phyloP scores from a whole-genome alignment of 345 rosid species.

The Passiflora organensis region DNA sequence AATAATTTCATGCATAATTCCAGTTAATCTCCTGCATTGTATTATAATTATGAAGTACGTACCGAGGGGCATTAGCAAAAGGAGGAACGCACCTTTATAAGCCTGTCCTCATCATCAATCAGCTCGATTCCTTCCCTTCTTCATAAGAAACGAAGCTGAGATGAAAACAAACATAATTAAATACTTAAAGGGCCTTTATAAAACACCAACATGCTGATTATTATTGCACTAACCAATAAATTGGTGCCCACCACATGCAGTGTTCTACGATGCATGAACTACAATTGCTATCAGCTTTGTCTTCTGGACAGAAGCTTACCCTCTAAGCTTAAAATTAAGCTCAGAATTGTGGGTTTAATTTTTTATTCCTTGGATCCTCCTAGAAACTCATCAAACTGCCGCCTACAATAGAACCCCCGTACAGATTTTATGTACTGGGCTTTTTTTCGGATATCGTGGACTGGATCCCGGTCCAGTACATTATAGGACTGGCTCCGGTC shows the following conservation, averaged over 20 bases:
- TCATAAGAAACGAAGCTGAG: not conserved
- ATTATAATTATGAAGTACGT: too few species aligned
- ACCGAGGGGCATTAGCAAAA: not conserved
- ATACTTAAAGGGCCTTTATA: too few species aligned
- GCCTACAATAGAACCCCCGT: too few species aligned
- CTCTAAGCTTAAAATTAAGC: not conserved
- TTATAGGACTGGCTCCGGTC: too few species aligned
- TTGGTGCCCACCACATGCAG: not conserved
- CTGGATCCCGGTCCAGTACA: too few species aligned
- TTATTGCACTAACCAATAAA: not conserved
- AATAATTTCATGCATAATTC: not conserved
- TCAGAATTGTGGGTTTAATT: not conserved
- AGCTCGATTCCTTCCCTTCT: conserved; percentile 4
- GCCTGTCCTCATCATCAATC: not conserved
- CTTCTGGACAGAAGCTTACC: not conserved
- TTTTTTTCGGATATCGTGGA: too few species aligned
- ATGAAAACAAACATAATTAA: not conserved
- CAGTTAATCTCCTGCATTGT: too few species aligned
- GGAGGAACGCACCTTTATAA: not conserved
- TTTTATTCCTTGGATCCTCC: not conserved
- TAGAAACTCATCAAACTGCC: not conserved
- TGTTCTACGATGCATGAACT: not conserved
- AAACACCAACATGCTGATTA: not conserved
- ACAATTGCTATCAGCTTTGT: not conserved
- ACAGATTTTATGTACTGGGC: too few species aligned